A percentile compares a stretch with the other conserved stretches of the same genome.
phyloP scores from a whole-genome alignment of 73 alveolate species.

The Tetrahymena elliotti region DNA sequence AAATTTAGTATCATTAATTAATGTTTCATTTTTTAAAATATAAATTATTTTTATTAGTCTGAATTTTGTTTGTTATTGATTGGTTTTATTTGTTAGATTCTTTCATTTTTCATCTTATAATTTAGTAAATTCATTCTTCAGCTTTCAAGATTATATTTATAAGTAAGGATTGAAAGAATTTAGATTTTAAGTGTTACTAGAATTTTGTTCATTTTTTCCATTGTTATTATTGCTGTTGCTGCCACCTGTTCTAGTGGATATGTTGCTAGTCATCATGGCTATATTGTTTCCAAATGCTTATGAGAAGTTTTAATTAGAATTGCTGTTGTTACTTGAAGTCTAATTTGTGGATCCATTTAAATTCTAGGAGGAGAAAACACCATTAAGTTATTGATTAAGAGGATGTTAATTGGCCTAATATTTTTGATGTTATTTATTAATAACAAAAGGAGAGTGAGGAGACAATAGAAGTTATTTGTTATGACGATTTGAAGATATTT shows the following conservation, averaged over 20 bases:
- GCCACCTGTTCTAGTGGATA: background rate
- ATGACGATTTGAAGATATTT: background rate
- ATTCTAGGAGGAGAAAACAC: background rate
- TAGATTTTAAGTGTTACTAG: background rate
- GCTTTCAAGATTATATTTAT: background rate
- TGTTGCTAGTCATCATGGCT: background rate
- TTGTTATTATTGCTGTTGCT: background rate
- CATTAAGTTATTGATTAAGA: background rate
- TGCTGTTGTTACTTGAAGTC: background rate
- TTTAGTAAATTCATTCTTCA: too few species aligned
- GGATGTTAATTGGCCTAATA: background rate
- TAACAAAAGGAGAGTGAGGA: background rate
- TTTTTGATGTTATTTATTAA: background rate
- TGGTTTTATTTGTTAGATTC: too few species aligned
- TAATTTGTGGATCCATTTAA: background rate
- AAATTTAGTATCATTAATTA: background rate
- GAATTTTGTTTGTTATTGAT: too few species aligned
- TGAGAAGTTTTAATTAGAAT: background rate
- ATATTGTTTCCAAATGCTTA: background rate
- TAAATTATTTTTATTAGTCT: too few species aligned
- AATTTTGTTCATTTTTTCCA: background rate
- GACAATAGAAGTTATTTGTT: background rate
- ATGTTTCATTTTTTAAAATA: background rate
- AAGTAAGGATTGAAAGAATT: background rate
- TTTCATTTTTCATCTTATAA: too few species aligned